These are phyloP conservation scores for Artemisia tridentata DNA, from an alignment of 129 eudicot genomes.

Conservation along the genomic window DNA sequence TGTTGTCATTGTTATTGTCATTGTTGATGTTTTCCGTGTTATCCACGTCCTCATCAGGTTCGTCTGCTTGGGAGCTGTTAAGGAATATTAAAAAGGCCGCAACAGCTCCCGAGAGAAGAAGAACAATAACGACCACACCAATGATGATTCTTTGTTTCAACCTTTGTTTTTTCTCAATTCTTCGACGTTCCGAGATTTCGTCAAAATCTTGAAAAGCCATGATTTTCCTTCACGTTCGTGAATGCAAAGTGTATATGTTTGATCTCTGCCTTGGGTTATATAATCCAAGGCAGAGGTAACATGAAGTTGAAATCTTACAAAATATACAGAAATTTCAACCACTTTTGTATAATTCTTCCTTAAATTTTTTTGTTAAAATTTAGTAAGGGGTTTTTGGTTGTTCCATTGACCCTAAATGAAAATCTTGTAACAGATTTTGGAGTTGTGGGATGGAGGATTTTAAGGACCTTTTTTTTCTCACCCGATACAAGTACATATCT, in stretches of 20 bases:
- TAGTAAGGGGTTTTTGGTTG: conserved; percentile 27
- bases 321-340: not conserved
- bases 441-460: conserved; percentile 37
- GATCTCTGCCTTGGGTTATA: conserved; percentile 64
- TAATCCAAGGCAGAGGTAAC: conserved; percentile 67
- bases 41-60: conserved; percentile 6
- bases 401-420: conserved; percentile 19
- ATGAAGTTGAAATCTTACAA: conserved; percentile 1
- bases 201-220: conserved; percentile 95
- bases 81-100: conserved; percentile 35
- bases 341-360: not conserved
- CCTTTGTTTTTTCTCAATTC: conserved; percentile 40
- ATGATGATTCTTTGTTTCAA: conserved; percentile 43
- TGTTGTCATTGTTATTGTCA: not conserved
- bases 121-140: conserved; percentile 28
- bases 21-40: not conserved
- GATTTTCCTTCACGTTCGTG: not conserved
- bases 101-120: conserved; percentile 37
- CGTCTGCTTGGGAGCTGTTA: conserved; percentile 23
- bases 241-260: conserved; percentile 22
- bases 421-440: conserved; percentile 16
- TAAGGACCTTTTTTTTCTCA: conserved; percentile 33
- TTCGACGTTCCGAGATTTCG: conserved; percentile 45
- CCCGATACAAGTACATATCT: conserved; percentile 2
- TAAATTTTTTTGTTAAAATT: not conserved